phyloP scores from a whole-genome alignment of 495 filamentous ascomycete genomes.

The Podospora fimiseda region DNA sequence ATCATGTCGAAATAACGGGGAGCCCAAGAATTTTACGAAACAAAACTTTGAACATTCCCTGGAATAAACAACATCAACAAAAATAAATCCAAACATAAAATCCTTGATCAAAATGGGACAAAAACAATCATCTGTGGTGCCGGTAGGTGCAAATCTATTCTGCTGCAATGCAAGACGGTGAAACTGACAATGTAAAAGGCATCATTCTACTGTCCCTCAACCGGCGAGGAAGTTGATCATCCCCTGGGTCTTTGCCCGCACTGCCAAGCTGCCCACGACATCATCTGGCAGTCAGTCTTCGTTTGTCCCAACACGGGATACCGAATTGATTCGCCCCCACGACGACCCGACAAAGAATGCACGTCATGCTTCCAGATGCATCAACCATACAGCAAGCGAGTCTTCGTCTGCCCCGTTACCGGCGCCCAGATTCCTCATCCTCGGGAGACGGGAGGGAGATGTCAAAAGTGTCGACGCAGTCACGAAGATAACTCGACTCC shows the following conservation, averaged over 20 bases:
- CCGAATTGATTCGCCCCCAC: slow-evolving; percentile 18
- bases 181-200: slow-evolving; percentile 3
- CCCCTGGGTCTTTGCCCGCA: slow-evolving; percentile 24
- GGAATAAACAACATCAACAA: background rate
- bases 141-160: background rate
- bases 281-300: slow-evolving; percentile 30
- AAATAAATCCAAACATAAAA: background rate
- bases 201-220: slow-evolving; percentile 27
- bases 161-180: background rate
- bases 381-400: slow-evolving; percentile 25
- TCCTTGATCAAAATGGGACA: slow-evolving; percentile 9
- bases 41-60: background rate
- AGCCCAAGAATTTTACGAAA: background rate
- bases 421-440: slow-evolving; percentile 26
- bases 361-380: slow-evolving; percentile 29
- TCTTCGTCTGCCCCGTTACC: slow-evolving; percentile 28
- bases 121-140: slow-evolving; percentile 12
- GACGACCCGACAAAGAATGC: slow-evolving; percentile 22
- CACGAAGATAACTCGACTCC: slow-evolving; percentile 28
- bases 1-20: slow-evolving; percentile 1
- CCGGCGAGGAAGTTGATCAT: slow-evolving; percentile 17
- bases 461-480: slow-evolving; percentile 20
- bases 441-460: slow-evolving; percentile 21
- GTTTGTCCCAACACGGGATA: slow-evolving; percentile 32
- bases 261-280: slow-evolving; percentile 27